phyloP scores from a whole-genome alignment of 2,329 filamentous ascomycete species.

The Curvularia eragrostidis region DNA sequence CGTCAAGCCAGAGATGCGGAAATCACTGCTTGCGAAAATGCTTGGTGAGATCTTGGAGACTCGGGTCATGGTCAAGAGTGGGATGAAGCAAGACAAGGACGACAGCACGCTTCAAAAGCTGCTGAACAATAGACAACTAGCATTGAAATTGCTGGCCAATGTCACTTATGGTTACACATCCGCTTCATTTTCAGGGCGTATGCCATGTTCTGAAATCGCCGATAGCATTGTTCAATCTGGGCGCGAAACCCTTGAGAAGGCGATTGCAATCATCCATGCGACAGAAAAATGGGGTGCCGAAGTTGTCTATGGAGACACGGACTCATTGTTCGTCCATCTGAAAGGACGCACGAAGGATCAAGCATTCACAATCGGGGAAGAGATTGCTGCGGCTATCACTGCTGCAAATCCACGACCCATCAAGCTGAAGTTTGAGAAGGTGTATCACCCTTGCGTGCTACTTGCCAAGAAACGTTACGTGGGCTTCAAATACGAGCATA shows the following conservation, averaged over 20 bases:
- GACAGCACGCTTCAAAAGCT: constrained; percentile 85
- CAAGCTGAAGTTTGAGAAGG: constrained; percentile 98
- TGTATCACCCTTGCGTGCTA: constrained; percentile 93
- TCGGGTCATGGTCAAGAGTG: constrained; percentile 94
- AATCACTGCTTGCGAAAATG: constrained; percentile 95
- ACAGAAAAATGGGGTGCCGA: constrained; percentile 89
- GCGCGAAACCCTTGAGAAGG: constrained; percentile 90
- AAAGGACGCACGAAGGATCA: constrained; percentile 86
- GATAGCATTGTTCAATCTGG: constrained; percentile 98
- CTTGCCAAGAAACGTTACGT: constrained; percentile 98
- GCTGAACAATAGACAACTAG: constrained; percentile 91
- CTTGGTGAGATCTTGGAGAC: constrained; percentile 94
- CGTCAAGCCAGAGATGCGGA: constrained; percentile 81
- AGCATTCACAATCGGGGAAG: constrained; percentile 90
- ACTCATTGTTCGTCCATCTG: constrained; percentile 90
- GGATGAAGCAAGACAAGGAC: constrained; percentile 92
- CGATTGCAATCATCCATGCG: constrained; percentile 90
- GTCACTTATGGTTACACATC: constrained; percentile 99
- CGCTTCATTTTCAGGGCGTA: constrained; percentile 92
- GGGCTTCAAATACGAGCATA: constrained; percentile 92
- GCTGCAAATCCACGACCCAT: constrained; percentile 88
- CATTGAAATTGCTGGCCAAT: constrained; percentile 95
- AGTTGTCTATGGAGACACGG: constrained; percentile 97
- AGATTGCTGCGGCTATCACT: constrained; percentile 88
- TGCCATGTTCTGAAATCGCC: constrained; percentile 97